phyloP scores from a whole-genome alignment of 495 filamentous ascomycete species.

The Melanomma pulvis-pyrius region DNA sequence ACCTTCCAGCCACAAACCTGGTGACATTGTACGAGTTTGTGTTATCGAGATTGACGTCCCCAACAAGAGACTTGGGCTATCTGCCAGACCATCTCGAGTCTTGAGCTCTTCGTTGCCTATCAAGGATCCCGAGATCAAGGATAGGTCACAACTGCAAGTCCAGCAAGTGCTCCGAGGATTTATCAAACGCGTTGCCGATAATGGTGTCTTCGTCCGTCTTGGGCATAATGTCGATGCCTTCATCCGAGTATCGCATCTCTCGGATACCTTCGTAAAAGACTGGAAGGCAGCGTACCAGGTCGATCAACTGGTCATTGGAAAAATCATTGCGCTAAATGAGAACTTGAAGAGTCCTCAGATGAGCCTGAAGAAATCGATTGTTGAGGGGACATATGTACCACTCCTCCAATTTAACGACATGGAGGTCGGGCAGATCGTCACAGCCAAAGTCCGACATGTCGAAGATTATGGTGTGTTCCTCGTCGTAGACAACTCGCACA shows the following conservation, averaged over 20 bases:
- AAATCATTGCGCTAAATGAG: conserved; percentile 68
- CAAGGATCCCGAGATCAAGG: conserved; percentile 76
- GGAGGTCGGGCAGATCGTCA: conserved; percentile 75
- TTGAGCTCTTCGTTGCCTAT: conserved; percentile 83
- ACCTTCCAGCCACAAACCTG: conserved; percentile 69
- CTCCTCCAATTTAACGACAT: conserved; percentile 71
- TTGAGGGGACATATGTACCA: conserved; percentile 77
- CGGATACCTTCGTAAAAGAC: conserved; percentile 87
- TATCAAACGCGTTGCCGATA: conserved; percentile 81
- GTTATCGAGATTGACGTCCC: conserved; percentile 75
- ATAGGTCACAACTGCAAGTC: conserved; percentile 67
- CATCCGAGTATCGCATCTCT: conserved; percentile 82
- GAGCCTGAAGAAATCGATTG: conserved; percentile 62
- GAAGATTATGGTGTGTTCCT: conserved; percentile 95
- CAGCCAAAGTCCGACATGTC: conserved; percentile 87
- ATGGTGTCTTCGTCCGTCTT: conserved; percentile 80
- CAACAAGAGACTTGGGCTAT: conserved; percentile 82
- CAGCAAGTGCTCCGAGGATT: conserved; percentile 88
- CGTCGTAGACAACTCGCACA: conserved; percentile 77
- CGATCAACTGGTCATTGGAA: conserved; percentile 87
- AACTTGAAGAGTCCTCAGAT: conserved; percentile 27
- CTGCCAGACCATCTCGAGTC: conserved; percentile 81
- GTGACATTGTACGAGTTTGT: conserved; percentile 83
- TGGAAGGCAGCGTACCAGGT: conserved; percentile 89
- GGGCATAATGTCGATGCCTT: conserved; percentile 79